A percentile compares a stretch with the other conserved stretches of the same genome.
Evolutionary conservation across 805 yeast species (phyloP).

Genomic region (Wickerhamiella kazuoi): DNA sequence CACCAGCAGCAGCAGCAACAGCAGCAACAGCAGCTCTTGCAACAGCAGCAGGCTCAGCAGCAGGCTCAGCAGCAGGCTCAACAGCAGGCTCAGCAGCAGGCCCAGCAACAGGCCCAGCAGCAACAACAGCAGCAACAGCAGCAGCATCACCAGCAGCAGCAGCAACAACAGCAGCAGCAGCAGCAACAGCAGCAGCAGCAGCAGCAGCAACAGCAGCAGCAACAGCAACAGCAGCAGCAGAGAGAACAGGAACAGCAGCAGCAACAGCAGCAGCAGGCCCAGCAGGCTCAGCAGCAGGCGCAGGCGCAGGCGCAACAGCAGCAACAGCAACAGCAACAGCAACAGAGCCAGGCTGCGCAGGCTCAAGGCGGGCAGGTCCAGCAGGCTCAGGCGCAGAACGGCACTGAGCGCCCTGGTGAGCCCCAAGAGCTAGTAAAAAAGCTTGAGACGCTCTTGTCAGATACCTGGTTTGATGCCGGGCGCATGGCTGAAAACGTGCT

Average conservation of each 20-base stretch:
- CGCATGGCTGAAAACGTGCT: conserved; percentile 77
- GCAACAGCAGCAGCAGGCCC: conserved; percentile 2
- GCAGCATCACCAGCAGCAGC: neutral
- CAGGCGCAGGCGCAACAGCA: conserved; percentile 1
- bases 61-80: neutral
- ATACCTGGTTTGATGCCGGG: conserved; percentile 80
- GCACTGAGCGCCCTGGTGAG: neutral
- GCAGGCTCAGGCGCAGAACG: neutral
- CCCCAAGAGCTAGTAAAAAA: conserved; percentile 6
- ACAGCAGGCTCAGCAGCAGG: conserved; percentile 1
- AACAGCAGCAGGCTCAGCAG: neutral
- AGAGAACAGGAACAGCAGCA: neutral
- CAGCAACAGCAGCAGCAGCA: neutral
- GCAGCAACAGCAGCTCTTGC: too few species aligned
- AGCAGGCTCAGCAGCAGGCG: conserved; percentile 3
- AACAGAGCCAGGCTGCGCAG: conserved; percentile 8
- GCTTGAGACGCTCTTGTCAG: conserved; percentile 22
- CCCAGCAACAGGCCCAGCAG: conserved; percentile 4
- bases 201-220: conserved; percentile 4
- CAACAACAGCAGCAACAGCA: neutral
- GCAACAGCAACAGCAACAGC: conserved; percentile 8
- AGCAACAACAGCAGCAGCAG: neutral
- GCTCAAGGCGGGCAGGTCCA: conserved; percentile 2
- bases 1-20: too few species aligned
- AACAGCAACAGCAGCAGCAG: neutral